These are phyloP conservation scores for Thuidium tamariscinum DNA, from an alignment of 225 moss, liverwort and hornwort species.

Conservation along the genomic window DNA sequence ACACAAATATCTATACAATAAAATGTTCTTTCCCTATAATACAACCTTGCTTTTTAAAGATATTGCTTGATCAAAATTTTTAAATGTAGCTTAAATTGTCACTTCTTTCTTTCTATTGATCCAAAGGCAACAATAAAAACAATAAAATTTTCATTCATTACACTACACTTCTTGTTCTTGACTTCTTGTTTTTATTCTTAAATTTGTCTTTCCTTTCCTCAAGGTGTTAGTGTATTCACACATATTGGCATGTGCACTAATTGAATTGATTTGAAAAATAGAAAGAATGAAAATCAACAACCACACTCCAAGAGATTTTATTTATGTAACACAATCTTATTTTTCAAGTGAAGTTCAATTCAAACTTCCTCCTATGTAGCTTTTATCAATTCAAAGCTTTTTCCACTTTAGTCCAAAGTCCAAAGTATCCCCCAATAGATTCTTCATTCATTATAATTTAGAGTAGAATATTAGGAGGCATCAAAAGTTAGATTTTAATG, in stretches of 20 bases:
- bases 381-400: neutral
- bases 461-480: fast-evolving
- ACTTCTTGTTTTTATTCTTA: neutral
- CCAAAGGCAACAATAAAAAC: neutral
- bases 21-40: neutral
- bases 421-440: neutral
- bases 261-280: neutral
- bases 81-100: neutral
- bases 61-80: neutral
- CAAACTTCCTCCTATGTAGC: neutral
- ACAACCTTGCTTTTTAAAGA: neutral
- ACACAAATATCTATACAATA: neutral
- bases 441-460: neutral
- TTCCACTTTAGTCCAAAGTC: fast-evolving
- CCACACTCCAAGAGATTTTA: neutral
- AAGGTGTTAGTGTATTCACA: neutral
- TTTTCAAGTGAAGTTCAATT: neutral
- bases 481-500: neutral
- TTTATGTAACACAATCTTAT: neutral
- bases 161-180: fast-evolving
- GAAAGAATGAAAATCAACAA: neutral
- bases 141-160: neutral
- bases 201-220: fast-evolving
- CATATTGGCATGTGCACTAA: neutral
- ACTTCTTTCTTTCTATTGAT: fast-evolving